Evolutionary conservation across 805 yeast species (phyloP).

Genomic region (Saccharomycopsis babjevae): DNA sequence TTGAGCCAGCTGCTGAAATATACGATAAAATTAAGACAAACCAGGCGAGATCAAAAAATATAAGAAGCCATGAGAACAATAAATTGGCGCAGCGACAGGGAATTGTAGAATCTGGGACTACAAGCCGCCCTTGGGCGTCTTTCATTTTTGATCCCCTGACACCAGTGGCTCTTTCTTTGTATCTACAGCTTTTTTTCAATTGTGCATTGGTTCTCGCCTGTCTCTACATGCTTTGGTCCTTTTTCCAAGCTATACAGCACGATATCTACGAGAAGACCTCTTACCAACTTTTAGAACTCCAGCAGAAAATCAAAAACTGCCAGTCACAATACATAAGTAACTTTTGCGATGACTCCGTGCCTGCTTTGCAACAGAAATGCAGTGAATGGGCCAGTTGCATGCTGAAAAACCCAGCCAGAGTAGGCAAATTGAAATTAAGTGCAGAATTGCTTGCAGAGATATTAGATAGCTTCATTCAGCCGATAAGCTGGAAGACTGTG

Average conservation of each 20-base stretch:
- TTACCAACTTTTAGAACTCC: conserved; percentile 46
- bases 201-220: conserved; percentile 39
- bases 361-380: conserved; percentile 65
- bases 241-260: conserved; percentile 43
- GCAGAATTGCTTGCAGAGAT: conserved; percentile 81
- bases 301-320: conserved; percentile 60
- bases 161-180: conserved; percentile 51
- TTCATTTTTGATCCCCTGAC: conserved; percentile 32
- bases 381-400: conserved; percentile 72
- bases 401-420: conserved; percentile 59
- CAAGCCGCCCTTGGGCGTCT: no score
- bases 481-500: conserved; percentile 62
- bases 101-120: no score
- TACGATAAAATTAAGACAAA: no score
- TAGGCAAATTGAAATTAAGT: conserved; percentile 61
- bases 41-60: no score
- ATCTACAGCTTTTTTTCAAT: conserved; percentile 56
- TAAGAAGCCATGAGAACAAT: no score
- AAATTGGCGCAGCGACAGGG: no score
- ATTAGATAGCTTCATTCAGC: conserved; percentile 61
- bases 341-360: conserved; percentile 62
- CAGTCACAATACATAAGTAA: conserved; percentile 59
- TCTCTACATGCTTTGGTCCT: conserved; percentile 40
- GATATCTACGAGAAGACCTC: conserved; percentile 70
- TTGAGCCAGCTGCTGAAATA: no score